Evolutionary conservation across 2,329 filamentous ascomycete genomes (phyloP), one percentile per base, ranked within the genome.

Genomic region (Penicillium sp.): DNA sequence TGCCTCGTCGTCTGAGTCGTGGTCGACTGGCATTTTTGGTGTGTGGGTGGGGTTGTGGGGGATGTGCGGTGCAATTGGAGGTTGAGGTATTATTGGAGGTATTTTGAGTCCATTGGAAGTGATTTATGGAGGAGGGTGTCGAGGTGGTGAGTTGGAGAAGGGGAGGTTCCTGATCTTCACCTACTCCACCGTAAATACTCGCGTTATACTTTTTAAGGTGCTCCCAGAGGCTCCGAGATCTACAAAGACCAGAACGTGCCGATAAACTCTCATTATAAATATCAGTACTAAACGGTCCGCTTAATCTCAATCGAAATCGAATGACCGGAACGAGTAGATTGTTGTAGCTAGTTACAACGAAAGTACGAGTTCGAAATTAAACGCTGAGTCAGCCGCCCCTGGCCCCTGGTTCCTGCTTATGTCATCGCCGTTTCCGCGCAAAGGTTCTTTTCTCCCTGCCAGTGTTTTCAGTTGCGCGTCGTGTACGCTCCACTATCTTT

Each of bases 1-100:
- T 41, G 80, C 81, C 62, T 85, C 83, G 64, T 83, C 79, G 64
- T 83, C 79, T 55, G 79, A 77, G 5, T 65, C 64, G 56, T 80
- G 78, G 54, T 72, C 68, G 51, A 69, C 54, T 44, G 46, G 52
- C 50, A 57, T 57, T 51, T 48, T 63, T 57, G 42, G 45, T 44
- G 47, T 38, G 45, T 33, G 10, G 9, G 31, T n/a, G 30, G 16
- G 4, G 4, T 20, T 5, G 10, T 1, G 43, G 11, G 33, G 14
- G 38, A 4, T 14, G 38, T 40, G 11, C 5, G 22, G 38, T 40
- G 36, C 24, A 25, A 27, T 41, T 41, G 39, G 13, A 41, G 13
- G 11, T 30, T 13, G 28, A 30, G 11, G 28, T 30, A 30, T 30
- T 30, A 30, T 13, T 20, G 35, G n/a, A 20, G 20, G 14, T 25